Base-by-base conservation (phyloP, 345 rosid species). In the Pugionium cornutum region DNA sequence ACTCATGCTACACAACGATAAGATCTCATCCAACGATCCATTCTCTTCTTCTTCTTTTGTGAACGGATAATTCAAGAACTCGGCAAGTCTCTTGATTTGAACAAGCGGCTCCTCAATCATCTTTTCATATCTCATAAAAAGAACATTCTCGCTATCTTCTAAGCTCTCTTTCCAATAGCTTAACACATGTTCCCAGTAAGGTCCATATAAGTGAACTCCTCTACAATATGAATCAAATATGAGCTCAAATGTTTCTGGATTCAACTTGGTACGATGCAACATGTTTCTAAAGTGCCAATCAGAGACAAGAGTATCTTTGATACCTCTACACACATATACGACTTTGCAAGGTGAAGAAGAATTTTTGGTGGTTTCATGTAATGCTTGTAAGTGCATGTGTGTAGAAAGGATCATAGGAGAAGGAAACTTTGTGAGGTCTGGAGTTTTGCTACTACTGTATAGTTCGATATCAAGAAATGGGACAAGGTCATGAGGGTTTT, bases 121-220 rank as follows among this genome's bases (percentile, higher is more conserved):
- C 6, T 82, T 89, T 47, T 82, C 89, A 7, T 73, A 86, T 57
- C 25, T 86, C 76, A 86, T 36, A 36, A 86, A 86, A 36, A 84
- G 45, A 2, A 86, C 59, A 49, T 61, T 78, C 6, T 58, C 37
- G 2, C 82, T 77, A 0, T 55, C 60, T 54, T 86, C 84, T 44
- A 80, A 58, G 66, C 86, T 80, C 26, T 54, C 80, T 61, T 72
- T 77, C 88, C 88, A 83, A 29, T 82, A 83, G 25, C 74, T 68
- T 54, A 80, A 54, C 5, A 77, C 80, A 45, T 82, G 87, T 33
- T 86, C 89, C 89, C 92, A 86, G 32, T 67, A 82, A 0, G 92
- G 87, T 28, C 92, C 92, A 9, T 37, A 78, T 42, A 67, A 29
- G 35, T 69, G 26, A 75, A 73, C 77, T 2, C 92, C 89, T 33